Evolutionary conservation across 345 rosid species (phyloP), one percentile per base, ranked within the genome.

Genomic region (Kandelia obovata): DNA sequence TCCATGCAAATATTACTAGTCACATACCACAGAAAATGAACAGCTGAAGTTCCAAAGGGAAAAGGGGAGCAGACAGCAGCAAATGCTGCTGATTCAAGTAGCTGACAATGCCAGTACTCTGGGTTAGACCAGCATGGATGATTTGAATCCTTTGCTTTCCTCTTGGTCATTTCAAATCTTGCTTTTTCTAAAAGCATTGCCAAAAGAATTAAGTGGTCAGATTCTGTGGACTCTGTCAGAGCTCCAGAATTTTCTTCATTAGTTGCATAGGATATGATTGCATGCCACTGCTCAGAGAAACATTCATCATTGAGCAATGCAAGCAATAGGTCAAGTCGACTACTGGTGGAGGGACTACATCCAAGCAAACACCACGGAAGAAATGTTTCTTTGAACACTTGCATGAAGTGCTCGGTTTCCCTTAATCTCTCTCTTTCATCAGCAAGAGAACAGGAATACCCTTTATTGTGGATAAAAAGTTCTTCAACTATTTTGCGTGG

Each of bases 351-450:
- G 67, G 74, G 72, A 84, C 73, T 79, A 78, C 69, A 70, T 75
- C 77, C 87, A 75, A 75, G 76, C 72, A 89, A 76, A 79, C 91
- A 89, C 99, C 96, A 94, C 32, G 97, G 99, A 60, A 94, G 71
- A 75, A 94, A 94, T 59, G 75, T 83, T 77, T 88, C 88, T 75
- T 80, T 79, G 71, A 87, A 91, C 25, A 75, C 83, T 80, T 80
- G 73, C 72, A 83, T 66, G 73, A 88, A 88, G 77, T 69, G 53
- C 72, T 79, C 83, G 10, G 82, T 67, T 58, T 78, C 80, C 61
- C 83, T 68, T 62, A 78, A 84, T 58, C 73, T 72, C 58, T 66
- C 83, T 63, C 74, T 71, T 37, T 79, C 80, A 71, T 55, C 73
- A 67, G 78, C 63, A 69, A 70, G 59, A 70, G 59, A 37, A 66